Conservation (phyloP, 805 yeast genomes). For the Yarrowia phangngaensis region DNA sequence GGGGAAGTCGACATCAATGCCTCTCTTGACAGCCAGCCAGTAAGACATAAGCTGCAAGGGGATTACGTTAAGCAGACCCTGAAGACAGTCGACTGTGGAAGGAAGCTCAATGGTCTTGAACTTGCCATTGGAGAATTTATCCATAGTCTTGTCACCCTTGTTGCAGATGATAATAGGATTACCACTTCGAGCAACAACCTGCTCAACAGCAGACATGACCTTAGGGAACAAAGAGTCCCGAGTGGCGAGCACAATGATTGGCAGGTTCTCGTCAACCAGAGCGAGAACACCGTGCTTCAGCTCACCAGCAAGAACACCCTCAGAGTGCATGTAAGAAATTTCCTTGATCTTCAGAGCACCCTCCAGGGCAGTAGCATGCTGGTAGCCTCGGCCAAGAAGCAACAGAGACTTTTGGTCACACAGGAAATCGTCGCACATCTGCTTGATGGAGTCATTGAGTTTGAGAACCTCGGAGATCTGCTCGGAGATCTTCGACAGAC, state of each 20-base stretch:
- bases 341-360: constrained; percentile 98
- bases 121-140: constrained; percentile 38
- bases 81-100: constrained; percentile 92
- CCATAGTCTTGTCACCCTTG: constrained; percentile 56
- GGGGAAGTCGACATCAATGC: constrained; percentile 97
- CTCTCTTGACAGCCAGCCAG: constrained; percentile 93
- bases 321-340: constrained; percentile 97
- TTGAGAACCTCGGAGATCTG: constrained; percentile 76
- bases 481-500: constrained; percentile 74
- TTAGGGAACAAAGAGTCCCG: constrained; percentile 95
- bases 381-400: constrained; percentile 95
- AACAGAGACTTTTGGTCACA: constrained; percentile 81
- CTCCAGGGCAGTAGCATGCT: constrained; percentile 93
- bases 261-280: constrained; percentile 86
- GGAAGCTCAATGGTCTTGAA: constrained; percentile 77
- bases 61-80: constrained; percentile 89
- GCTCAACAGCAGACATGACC: constrained; percentile 91
- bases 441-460: constrained; percentile 69
- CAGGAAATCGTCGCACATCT: constrained; percentile 66
- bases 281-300: constrained; percentile 98
- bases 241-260: constrained; percentile 94
- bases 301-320: constrained; percentile 99
- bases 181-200: constrained; percentile 95
- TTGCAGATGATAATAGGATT: constrained; percentile 91
- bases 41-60: constrained; percentile 95